Conservation (phyloP, 352 stramenopile genomes). For the Globisporangium carolinianum region DNA sequence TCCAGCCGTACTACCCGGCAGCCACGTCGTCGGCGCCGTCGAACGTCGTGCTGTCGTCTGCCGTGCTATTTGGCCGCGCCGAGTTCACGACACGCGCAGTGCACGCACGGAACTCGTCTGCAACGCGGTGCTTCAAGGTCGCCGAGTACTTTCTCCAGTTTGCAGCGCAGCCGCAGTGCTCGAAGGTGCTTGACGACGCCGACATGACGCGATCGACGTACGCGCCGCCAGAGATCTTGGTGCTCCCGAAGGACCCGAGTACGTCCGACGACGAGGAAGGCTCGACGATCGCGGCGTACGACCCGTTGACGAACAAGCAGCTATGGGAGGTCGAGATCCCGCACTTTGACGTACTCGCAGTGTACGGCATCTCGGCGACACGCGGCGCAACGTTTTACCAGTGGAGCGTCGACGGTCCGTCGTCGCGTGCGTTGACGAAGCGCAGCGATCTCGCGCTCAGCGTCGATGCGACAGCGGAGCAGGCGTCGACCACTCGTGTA, state of each 20-base stretch:
- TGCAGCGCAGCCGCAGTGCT: slow-evolving; percentile 40
- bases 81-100: slow-evolving; percentile 68
- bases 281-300: slow-evolving; percentile 63
- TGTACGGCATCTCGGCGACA: slow-evolving; percentile 51
- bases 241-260: slow-evolving; percentile 51
- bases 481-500: not conserved
- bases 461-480: not conserved
- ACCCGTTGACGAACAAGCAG: slow-evolving; percentile 61
- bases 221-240: slow-evolving; percentile 41
- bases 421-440: slow-evolving; percentile 22
- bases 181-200: slow-evolving; percentile 12
- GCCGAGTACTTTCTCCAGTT: slow-evolving; percentile 84
- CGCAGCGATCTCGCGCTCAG: not conserved
- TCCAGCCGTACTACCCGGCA: slow-evolving; percentile 35
- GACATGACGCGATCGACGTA: slow-evolving; percentile 8
- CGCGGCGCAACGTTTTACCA: slow-evolving; percentile 57
- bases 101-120: slow-evolving; percentile 48
- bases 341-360: slow-evolving; percentile 63
- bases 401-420: slow-evolving; percentile 68
- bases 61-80: slow-evolving; percentile 66
- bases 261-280: slow-evolving; percentile 42
- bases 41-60: slow-evolving; percentile 13
- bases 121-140: slow-evolving; percentile 68
- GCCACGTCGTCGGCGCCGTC: slow-evolving; percentile 17
- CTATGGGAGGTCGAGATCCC: slow-evolving; percentile 71